phyloP scores from a whole-genome alignment of 1,284 basidiomycete species.

The Heliocybe sulcata region DNA sequence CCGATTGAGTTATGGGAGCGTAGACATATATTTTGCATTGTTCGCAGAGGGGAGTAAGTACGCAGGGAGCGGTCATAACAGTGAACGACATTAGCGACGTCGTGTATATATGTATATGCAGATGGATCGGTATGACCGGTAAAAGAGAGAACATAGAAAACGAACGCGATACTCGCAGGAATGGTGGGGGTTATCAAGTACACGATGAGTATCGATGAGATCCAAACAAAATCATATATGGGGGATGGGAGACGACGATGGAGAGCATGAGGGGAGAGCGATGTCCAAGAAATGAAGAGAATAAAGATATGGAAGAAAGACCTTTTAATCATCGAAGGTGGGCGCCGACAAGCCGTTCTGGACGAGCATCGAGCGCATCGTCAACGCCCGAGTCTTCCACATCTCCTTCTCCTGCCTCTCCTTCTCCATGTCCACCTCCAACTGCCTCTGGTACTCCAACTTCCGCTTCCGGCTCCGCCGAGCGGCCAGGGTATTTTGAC shows the following conservation, averaged over 20 bases:
- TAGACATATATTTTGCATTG: no score
- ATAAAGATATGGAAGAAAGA: constrained; percentile 3
- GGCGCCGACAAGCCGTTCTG: neutral
- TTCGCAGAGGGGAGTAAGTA: neutral
- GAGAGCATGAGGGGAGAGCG: neutral
- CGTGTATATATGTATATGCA: neutral
- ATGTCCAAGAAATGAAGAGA: neutral
- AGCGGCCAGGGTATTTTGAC: constrained; percentile 77
- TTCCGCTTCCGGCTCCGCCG: constrained; percentile 71
- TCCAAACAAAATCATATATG: neutral
- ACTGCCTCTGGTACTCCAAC: constrained; percentile 58
- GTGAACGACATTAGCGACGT: neutral
- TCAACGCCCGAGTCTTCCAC: constrained; percentile 49
- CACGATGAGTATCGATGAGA: neutral
- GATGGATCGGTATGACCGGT: neutral
- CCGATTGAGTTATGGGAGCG: no score
- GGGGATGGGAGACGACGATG: neutral
- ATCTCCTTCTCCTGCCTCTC: constrained; percentile 43
- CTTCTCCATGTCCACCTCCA: constrained; percentile 46
- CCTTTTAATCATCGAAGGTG: neutral
- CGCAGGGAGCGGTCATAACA: neutral
- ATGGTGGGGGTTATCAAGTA: neutral
- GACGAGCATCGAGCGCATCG: constrained; percentile 10
- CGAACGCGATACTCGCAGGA: neutral
- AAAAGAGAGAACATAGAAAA: neutral